These are phyloP conservation scores for Amphicarpaea edgeworthii DNA, from an alignment of 306 rosid genomes.

Conservation along the genomic window DNA sequence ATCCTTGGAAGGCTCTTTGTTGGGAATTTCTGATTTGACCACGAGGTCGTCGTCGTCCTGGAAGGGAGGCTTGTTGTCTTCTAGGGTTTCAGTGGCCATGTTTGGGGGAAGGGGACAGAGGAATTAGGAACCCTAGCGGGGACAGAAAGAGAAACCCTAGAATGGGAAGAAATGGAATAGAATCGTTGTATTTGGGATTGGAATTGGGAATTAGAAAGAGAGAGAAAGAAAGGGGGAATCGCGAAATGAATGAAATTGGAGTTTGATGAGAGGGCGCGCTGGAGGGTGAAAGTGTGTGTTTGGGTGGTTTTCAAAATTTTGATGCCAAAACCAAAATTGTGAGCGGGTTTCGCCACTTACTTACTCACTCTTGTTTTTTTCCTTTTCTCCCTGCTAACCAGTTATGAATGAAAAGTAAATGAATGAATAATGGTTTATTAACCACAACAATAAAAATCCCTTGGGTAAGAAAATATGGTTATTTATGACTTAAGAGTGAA, in stretches of 20 bases:
- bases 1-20: conserved; percentile 7
- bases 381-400: conserved; percentile 47
- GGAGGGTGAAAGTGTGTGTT: neutral
- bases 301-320: conserved; percentile 58
- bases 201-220: neutral
- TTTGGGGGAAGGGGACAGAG: neutral
- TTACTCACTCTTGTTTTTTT: neutral
- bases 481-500: too few species aligned
- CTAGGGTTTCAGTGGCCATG: conserved; percentile 86
- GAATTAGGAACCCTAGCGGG: conserved; percentile 48
- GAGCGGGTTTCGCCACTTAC: conserved; percentile 50
- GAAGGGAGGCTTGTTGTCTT: conserved; percentile 59
- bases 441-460: too few species aligned
- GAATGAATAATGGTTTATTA: too few species aligned
- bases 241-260: conserved; percentile 37
- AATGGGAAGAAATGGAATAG: conserved; percentile 19
- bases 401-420: neutral
- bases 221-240: conserved; percentile 33
- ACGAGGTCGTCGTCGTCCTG: conserved; percentile 42
- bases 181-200: conserved; percentile 8
- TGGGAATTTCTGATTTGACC: neutral
- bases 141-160: conserved; percentile 61
- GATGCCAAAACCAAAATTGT: conserved; percentile 58
- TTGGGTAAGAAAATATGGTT: too few species aligned
- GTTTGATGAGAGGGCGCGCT: conserved; percentile 53